A percentile compares a stretch with the other conserved stretches of the same genome.
These are phyloP conservation scores for Selenicereus undatus DNA, from an alignment of 148 eudicot species.

Conservation along the genomic window DNA sequence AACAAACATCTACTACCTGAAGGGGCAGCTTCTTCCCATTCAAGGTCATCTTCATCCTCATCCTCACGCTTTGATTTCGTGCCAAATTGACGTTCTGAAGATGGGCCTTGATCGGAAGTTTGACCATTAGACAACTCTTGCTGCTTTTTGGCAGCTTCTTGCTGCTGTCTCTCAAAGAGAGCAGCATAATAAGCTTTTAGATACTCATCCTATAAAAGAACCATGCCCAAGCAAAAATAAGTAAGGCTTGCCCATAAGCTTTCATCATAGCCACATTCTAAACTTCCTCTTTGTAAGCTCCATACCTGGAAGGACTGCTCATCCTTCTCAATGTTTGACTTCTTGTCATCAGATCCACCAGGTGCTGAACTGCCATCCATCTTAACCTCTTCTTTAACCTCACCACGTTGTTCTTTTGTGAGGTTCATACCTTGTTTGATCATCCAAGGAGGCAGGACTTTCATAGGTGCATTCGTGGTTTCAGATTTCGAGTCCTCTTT, in stretches of 20 bases:
- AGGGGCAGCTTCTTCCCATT: conserved; percentile 76
- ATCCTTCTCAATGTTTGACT: conserved; percentile 45
- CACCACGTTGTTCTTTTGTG: conserved; percentile 91
- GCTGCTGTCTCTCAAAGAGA: conserved; percentile 54
- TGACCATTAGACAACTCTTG: conserved; percentile 33
- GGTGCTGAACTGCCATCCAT: conserved; percentile 53
- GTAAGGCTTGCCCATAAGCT: not conserved
- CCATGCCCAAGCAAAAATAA: not conserved
- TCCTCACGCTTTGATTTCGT: conserved; percentile 59
- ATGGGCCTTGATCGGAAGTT: conserved; percentile 24
- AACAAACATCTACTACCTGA: conserved; percentile 47
- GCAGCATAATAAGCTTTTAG: conserved; percentile 90
- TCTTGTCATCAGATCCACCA: conserved; percentile 64
- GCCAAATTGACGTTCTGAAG: conserved; percentile 66
- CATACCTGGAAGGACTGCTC: conserved; percentile 51
- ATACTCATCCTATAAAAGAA: conserved; percentile 62
- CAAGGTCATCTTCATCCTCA: conserved; percentile 53
- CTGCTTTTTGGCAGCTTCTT: conserved; percentile 47
- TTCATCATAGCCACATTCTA: not conserved
- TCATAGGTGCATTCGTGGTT: conserved; percentile 42
- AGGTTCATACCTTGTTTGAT: conserved; percentile 86
- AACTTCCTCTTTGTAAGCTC: not conserved
- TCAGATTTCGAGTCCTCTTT: conserved; percentile 54
- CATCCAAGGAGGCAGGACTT: conserved; percentile 99
- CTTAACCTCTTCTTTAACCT: conserved; percentile 55